phyloP scores from a whole-genome alignment of 495 filamentous ascomycete genomes.

The Xylaria cubensis region DNA sequence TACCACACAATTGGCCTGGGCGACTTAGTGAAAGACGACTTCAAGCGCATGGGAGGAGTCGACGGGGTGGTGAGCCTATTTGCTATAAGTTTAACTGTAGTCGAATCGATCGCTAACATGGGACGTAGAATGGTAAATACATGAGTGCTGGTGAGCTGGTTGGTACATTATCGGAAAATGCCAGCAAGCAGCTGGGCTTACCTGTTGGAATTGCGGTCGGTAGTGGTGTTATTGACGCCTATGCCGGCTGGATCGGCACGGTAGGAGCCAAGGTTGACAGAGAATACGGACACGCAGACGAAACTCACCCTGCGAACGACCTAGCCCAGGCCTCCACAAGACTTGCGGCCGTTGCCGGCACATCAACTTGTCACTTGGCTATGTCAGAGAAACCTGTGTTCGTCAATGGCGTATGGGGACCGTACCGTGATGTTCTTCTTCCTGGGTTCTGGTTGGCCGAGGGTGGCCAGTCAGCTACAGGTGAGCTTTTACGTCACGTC shows the following conservation, averaged over 20 bases:
- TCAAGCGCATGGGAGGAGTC: slow-evolving; percentile 90
- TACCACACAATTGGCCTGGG: slow-evolving; percentile 79
- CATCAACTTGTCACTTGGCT: slow-evolving; percentile 94
- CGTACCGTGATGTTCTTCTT: slow-evolving; percentile 91
- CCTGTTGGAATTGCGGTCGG: slow-evolving; percentile 88
- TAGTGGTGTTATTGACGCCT: slow-evolving; percentile 96
- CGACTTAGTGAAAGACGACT: slow-evolving; percentile 83
- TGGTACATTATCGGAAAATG: slow-evolving; percentile 82
- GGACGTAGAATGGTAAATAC: slow-evolving; percentile 80
- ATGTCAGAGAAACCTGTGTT: slow-evolving; percentile 93
- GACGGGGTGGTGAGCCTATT: slow-evolving; percentile 83
- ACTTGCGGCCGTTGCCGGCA: slow-evolving; percentile 94
- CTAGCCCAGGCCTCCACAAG: slow-evolving; percentile 90
- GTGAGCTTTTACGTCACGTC: slow-evolving; percentile 91
- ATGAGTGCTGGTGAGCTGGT: slow-evolving; percentile 89
- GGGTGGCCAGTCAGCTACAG: slow-evolving; percentile 94
- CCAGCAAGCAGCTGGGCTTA: slow-evolving; percentile 83
- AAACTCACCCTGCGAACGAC: slow-evolving; percentile 71
- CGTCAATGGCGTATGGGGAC: slow-evolving; percentile 94
- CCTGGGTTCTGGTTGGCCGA: slow-evolving; percentile 95
- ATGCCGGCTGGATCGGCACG: slow-evolving; percentile 97
- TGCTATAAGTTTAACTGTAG: slow-evolving; percentile 33
- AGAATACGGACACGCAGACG: slow-evolving; percentile 63
- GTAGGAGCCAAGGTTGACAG: slow-evolving; percentile 93
- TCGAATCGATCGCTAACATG: slow-evolving; percentile 31